phyloP scores from a whole-genome alignment of 768 basidiomycete genomes.

The Boletus vermiculosoides region DNA sequence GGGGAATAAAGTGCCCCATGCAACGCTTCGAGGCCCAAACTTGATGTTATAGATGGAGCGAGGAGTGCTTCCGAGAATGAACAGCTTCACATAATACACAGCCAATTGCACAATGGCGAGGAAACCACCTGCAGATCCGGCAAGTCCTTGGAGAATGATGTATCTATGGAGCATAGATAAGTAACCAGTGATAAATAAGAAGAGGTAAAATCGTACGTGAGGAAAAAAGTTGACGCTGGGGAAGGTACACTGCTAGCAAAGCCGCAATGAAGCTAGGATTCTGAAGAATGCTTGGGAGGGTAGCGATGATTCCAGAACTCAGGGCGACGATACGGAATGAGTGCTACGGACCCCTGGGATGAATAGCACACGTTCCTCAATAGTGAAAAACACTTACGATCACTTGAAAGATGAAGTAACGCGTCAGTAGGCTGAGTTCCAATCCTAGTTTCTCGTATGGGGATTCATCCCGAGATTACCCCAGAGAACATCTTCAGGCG shows the following conservation, averaged over 20 bases:
- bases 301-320: slow-evolving; percentile 75
- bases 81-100: slow-evolving; percentile 88
- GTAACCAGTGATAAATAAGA: background rate
- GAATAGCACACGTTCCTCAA: background rate
- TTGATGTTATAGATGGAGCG: slow-evolving; percentile 83
- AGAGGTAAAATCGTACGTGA: slow-evolving; percentile 51
- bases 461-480: slow-evolving; percentile 81
- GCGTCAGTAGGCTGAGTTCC: slow-evolving; percentile 88
- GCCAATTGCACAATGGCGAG: slow-evolving; percentile 71
- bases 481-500: slow-evolving; percentile 92
- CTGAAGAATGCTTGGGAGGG: slow-evolving; percentile 59
- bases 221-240: slow-evolving; percentile 88
- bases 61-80: slow-evolving; percentile 86
- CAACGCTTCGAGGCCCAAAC: slow-evolving; percentile 62
- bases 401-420: slow-evolving; percentile 91
- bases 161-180: slow-evolving; percentile 45
- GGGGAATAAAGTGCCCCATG: slow-evolving; percentile 77
- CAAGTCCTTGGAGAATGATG: slow-evolving; percentile 75
- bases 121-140: slow-evolving; percentile 78
- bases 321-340: slow-evolving; percentile 91
- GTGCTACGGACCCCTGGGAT: slow-evolving; percentile 50
- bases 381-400: slow-evolving; percentile 53
- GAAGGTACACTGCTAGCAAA: slow-evolving; percentile 75
- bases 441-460: slow-evolving; percentile 83
- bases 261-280: slow-evolving; percentile 70